Percentiles rank a stretch among this genome's conserved stretches.
Evolutionary conservation across 2,329 filamentous ascomycete species (phyloP).

Genomic region (Neocatenulostroma microsporum): DNA sequence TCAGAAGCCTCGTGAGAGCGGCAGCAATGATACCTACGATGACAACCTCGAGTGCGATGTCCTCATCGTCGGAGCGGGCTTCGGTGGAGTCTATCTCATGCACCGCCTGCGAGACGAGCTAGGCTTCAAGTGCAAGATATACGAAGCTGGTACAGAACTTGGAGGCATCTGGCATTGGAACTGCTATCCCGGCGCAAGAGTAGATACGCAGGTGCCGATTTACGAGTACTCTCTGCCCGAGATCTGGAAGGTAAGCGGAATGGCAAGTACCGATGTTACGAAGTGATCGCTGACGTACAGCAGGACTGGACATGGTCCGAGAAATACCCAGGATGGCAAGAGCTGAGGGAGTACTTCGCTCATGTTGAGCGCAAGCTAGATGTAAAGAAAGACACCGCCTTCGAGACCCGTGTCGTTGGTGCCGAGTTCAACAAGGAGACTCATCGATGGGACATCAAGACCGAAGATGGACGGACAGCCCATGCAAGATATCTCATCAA

Average conservation of each 20-base stretch:
- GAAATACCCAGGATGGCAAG: conserved; percentile 4
- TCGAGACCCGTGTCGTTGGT: conserved; percentile 49
- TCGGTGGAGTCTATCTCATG: conserved; percentile 22
- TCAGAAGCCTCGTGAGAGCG: conserved; percentile 4
- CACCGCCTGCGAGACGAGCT: conserved; percentile 21
- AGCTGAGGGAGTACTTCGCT: conserved; percentile 45
- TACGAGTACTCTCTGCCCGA: conserved; percentile 5
- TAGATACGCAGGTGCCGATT: conserved; percentile 4
- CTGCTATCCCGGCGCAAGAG: conserved; percentile 8
- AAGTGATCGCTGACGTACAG: background rate
- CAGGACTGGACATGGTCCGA: conserved; percentile 42
- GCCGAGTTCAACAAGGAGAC: conserved; percentile 45
- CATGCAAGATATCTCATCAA: conserved; percentile 29
- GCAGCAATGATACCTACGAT: conserved; percentile 9
- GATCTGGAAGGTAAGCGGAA: conserved; percentile 8
- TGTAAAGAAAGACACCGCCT: conserved; percentile 50
- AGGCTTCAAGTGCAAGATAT: conserved; percentile 16
- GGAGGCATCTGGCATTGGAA: conserved; percentile 25
- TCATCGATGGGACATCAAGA: conserved; percentile 45
- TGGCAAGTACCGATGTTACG: background rate
- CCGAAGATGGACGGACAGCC: conserved; percentile 15
- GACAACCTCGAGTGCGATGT: conserved; percentile 20
- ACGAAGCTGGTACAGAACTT: conserved; percentile 21
- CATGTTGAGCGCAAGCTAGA: conserved; percentile 51
- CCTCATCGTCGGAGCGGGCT: conserved; percentile 25